Base-by-base conservation (phyloP, 176 grass and related monocot genomes). In the Alloteropsis semialata region DNA sequence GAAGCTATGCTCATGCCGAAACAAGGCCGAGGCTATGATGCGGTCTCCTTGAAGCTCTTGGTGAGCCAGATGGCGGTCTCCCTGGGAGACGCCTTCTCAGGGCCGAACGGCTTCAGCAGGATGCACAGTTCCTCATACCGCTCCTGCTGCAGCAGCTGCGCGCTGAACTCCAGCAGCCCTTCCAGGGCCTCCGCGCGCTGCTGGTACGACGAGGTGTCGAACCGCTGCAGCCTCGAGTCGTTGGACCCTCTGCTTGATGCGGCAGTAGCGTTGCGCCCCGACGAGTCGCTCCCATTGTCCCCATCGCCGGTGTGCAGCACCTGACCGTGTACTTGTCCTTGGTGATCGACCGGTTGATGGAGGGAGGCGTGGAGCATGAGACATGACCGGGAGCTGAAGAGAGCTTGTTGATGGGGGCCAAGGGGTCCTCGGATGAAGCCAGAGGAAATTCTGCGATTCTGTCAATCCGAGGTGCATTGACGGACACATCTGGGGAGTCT, bases 31-130 rank as follows among this genome's bases (percentile, higher is more conserved):
- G 55, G 56, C 54, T 88, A 93, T 10, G 90, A 75, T 2, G 84
- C 53, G 1, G 95, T 98, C 88, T 92, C 92, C 81, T 93, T 98
- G 89, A 98, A 93, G 82, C 96, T 98, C 90, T 95, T 98, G 6
- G 91, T 80, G 59, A 98, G 86, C 96, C 96, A 98, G 84, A 98
- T 98, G 69, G 96, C 96, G 0, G 96, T 98, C 43, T 98, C 96
- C 78, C 96, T 83, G 16, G 96, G 96, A 0, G 96, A 98, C 5
- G 87, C 96, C 53, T 85, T 98, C 87, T 90, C 96, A 0, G 87
- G 90, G 3, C 96, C 96, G 51, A 98, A 98, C 5, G 96, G 96
- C 80, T 93, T 98, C 73, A 98, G 74, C 72, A 98, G 80, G 62
- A 98, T 91, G 28, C 62, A 63, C 57, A 98, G 60, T 67, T 98